phyloP scores from a whole-genome alignment of 129 eudicot genomes.

The Dittrichia graveolens region DNA sequence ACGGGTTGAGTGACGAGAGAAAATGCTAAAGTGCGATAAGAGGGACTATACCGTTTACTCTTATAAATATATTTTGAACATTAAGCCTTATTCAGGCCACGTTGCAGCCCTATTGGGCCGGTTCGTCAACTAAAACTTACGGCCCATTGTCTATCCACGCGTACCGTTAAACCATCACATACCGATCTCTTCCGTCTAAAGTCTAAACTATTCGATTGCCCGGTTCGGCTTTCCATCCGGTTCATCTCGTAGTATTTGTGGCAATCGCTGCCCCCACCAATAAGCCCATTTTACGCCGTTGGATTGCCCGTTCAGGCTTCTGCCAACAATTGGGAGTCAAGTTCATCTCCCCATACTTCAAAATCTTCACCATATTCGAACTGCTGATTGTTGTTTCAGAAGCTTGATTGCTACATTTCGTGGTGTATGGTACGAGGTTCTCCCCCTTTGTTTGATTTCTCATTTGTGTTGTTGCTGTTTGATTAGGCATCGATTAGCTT shows the following conservation, averaged over 20 bases:
- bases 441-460: neutral
- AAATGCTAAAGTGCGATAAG: too few species aligned
- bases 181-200: conserved; percentile 31
- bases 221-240: conserved; percentile 9
- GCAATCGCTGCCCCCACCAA: neutral
- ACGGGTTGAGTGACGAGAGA: too few species aligned
- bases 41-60: too few species aligned
- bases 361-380: conserved; percentile 11
- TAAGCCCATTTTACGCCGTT: conserved; percentile 19
- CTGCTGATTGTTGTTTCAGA: neutral
- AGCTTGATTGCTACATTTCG: conserved; percentile 22
- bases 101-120: conserved; percentile 27
- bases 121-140: conserved; percentile 4
- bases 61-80: too few species aligned
- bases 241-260: neutral
- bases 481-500: conserved; percentile 14
- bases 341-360: conserved; percentile 9
- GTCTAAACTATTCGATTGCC: conserved; percentile 11
- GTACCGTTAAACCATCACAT: conserved; percentile 30
- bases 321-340: conserved; percentile 16
- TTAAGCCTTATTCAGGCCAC: conserved; percentile 1
- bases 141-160: conserved; percentile 32
- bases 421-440: conserved; percentile 18
- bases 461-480: conserved; percentile 14
- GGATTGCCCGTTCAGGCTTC: neutral